Base-by-base conservation (phyloP, 345 rosid genomes). In the Euclidium syriacum region DNA sequence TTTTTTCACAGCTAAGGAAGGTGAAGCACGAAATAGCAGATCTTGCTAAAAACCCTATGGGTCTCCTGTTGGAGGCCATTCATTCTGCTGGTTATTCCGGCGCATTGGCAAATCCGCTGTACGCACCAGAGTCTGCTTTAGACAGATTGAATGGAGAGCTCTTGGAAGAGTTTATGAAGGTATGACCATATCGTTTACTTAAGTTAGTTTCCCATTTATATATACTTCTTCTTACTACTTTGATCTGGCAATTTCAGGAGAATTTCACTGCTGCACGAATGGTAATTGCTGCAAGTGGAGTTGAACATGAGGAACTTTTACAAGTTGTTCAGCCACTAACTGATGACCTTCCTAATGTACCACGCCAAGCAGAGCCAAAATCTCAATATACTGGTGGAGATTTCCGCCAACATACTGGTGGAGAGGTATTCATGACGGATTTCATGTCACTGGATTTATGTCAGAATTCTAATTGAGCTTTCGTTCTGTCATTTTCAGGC, bases 371-470 rank as follows among this genome's bases (percentile, higher is more conserved):
- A 11, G 80, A 71, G 47, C 90, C 85, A 18, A 72, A 80, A 52
- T 83, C 90, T 75, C 58, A 62, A 10, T 88, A 88, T 54, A 64
- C 73, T 65, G 96, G 96, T 65, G 96, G 92, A 42, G 90, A 88
- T 76, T 83, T 70, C 25, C 88, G 88, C 48, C 78, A 73, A 42
- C 88, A 79, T 53, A 77, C 80, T 71, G 90, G 85, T 68, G 79
- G 81, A 58, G 74, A 46, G 81, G 90, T 85, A 53, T 35, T 42
- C 38, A 22, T 71, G 34, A 29, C 32, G 34, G 16, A 25, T 42
- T 52, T 50, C n/a, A 43, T 16, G 12, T 70, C 25, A 65, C 3
- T 29, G n/a, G 64, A 66, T 16, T 53, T 32, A 42, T 35, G 48
- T 43, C 29, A 10, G 33, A 48, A 8, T 36, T 20, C 34, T 49